Conservation (phyloP, 2,329 filamentous ascomycete genomes). For the Aspergillus persii region DNA sequence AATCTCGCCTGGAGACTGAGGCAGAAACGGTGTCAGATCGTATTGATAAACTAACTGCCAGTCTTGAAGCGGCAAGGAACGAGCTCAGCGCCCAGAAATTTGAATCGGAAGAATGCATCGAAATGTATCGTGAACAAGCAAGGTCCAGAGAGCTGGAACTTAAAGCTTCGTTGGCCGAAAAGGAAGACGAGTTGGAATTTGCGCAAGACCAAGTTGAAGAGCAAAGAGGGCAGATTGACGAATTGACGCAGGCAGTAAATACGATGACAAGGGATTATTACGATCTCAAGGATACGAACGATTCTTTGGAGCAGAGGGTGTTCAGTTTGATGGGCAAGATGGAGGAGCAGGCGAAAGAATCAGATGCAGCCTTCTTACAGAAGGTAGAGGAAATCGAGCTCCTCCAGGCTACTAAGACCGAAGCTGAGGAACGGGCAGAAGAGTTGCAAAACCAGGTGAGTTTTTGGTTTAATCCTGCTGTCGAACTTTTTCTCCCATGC, state of each 20-base stretch:
- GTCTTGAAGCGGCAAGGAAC: constrained; percentile 30
- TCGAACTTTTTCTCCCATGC: background rate
- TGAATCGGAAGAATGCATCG: constrained; percentile 30
- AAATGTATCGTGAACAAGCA: constrained; percentile 26
- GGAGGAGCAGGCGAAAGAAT: constrained; percentile 24
- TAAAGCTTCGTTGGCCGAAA: constrained; percentile 42
- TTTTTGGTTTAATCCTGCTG: background rate
- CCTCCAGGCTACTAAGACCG: constrained; percentile 21
- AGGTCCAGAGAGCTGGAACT: constrained; percentile 43
- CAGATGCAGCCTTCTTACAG: constrained; percentile 16
- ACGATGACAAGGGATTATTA: constrained; percentile 22
- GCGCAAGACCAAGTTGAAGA: constrained; percentile 35
- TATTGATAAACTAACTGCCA: constrained; percentile 36
- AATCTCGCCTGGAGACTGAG: constrained; percentile 35
- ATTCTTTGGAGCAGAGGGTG: constrained; percentile 27
- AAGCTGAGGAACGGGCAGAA: constrained; percentile 15
- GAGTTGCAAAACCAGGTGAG: constrained; percentile 25
- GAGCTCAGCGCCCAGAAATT: constrained; percentile 39
- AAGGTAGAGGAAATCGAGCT: constrained; percentile 27
- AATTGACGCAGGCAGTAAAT: constrained; percentile 21
- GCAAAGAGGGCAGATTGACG: constrained; percentile 21
- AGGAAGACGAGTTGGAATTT: constrained; percentile 46
- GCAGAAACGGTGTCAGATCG: constrained; percentile 38
- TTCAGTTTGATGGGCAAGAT: constrained; percentile 20
- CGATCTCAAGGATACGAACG: constrained; percentile 14